Percentiles rank a stretch among this genome's conserved stretches.
phyloP scores from a whole-genome alignment of 495 filamentous ascomycete species.

The Aspergillus homomorphus region DNA sequence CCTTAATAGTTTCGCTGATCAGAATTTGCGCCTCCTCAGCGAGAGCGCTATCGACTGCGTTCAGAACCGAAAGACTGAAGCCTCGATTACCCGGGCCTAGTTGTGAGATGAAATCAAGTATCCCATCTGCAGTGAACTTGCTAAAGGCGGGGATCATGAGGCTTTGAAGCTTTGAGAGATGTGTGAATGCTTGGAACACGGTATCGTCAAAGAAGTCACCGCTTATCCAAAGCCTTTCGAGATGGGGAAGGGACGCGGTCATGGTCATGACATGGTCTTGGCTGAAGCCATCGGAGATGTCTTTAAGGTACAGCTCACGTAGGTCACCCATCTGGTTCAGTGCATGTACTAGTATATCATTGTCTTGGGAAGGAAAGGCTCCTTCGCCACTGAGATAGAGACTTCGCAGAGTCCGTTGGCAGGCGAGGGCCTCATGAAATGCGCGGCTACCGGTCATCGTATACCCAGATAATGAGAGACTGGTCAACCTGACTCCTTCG shows the following conservation, averaged over 20 bases:
- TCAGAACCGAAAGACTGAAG: slow-evolving; percentile 39
- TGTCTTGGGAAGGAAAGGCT: slow-evolving; percentile 45
- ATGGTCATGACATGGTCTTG: slow-evolving; percentile 51
- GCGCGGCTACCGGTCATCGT: slow-evolving; percentile 35
- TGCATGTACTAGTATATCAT: slow-evolving; percentile 47
- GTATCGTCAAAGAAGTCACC: slow-evolving; percentile 54
- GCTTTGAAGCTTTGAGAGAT: slow-evolving; percentile 37
- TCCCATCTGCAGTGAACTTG: slow-evolving; percentile 41
- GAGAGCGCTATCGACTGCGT: slow-evolving; percentile 30
- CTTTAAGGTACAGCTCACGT: slow-evolving; percentile 48
- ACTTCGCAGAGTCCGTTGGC: slow-evolving; percentile 43
- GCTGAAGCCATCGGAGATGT: slow-evolving; percentile 53
- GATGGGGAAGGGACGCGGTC: slow-evolving; percentile 42
- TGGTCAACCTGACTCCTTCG: slow-evolving; percentile 45
- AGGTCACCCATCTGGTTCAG: slow-evolving; percentile 46
- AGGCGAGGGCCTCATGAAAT: slow-evolving; percentile 52
- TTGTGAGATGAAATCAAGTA: slow-evolving; percentile 44
- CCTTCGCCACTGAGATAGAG: slow-evolving; percentile 51
- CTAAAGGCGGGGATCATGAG: slow-evolving; percentile 48
- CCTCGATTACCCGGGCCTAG: slow-evolving; percentile 37
- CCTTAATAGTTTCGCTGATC: slow-evolving; percentile 36
- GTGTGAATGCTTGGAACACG: slow-evolving; percentile 42
- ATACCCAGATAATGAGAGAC: slow-evolving; percentile 49
- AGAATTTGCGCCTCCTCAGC: slow-evolving; percentile 29
- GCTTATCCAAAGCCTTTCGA: slow-evolving; percentile 55